Base-by-base conservation (phyloP, 2,329 filamentous ascomycete species). In the Neoscytalidium dimidiatum region DNA sequence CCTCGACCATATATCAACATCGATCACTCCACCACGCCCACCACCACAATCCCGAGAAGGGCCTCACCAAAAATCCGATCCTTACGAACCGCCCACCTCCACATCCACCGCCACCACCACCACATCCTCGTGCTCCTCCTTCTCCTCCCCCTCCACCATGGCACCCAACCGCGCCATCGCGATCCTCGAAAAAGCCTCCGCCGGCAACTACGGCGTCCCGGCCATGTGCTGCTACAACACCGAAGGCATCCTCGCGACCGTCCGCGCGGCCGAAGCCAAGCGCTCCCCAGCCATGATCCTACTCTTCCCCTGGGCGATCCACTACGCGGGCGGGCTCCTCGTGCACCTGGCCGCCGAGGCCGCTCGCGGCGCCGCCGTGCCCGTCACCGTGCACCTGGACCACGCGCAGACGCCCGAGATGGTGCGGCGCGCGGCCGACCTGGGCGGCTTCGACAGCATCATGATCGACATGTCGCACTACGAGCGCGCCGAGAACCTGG, bases 381-480 rank as follows among this genome's bases (percentile, higher is more conserved):
- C 88, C 28, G 77, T 90, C 33, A 83, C 84, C 26, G 79, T 90
- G 49, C 88, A 90, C 75, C 84, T 90, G 71, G 88, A 90, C 79
- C 88, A 90, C 76, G 86, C 85, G 31, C 88, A 90, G 75, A 85
- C 83, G 8, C 85, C 86, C 3, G 86, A 86, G 67, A 85, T 88
- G 33, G 86, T 89, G 68, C 83, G 84, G 17, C 80, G 79, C 4
- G 87, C 88, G 0, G 88, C 87, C 0, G 83, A 88, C 69, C 69
- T 76, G 57, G 73, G 75, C 48, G 72, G 73, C 19, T 90, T 90
- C 72, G 88, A 91, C 76, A 85, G 83, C 71, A 91, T 91, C 74
- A 91, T 91, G 88, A 86, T 92, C 0, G 90, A 92, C 76, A 92
- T 92, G 89, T 86, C 83, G 65, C 89, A 92, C 73, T 87, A 90